A percentile compares a stretch with the other conserved stretches of the same genome.
These are phyloP conservation scores for Ganoderma boninense DNA, from an alignment of 1,284 basidiomycete species.

Conservation along the genomic window DNA sequence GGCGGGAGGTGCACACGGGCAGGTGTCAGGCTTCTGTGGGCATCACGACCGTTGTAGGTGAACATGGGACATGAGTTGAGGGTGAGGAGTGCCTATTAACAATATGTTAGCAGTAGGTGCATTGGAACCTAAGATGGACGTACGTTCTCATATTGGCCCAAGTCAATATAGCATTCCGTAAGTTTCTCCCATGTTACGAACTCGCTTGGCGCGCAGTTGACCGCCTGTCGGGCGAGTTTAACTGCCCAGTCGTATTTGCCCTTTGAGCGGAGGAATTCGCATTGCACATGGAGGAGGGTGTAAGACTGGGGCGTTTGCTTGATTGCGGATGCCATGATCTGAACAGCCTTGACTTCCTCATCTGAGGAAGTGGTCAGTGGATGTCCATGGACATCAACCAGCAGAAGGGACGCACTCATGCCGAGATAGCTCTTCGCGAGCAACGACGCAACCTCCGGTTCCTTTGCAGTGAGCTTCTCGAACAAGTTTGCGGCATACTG, in stretches of 20 bases:
- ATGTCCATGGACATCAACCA: background rate
- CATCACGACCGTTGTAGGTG: constrained; percentile 96
- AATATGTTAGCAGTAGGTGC: background rate
- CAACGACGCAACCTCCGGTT: constrained; percentile 91
- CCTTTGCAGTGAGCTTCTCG: constrained; percentile 86
- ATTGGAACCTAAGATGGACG: constrained; percentile 26
- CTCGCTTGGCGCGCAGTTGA: constrained; percentile 97
- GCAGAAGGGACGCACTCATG: constrained; percentile 80
- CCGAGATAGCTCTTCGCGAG: constrained; percentile 94
- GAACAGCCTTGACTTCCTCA: constrained; percentile 97
- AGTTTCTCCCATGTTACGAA: constrained; percentile 99
- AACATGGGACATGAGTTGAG: constrained; percentile 99
- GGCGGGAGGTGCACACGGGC: constrained; percentile 89
- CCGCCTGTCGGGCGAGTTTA: constrained; percentile 92
- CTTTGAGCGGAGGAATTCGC: constrained; percentile 92
- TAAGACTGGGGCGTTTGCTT: constrained; percentile 91
- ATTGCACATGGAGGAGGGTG: constrained; percentile 93
- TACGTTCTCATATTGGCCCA: constrained; percentile 86
- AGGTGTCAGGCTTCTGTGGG: constrained; percentile 88
- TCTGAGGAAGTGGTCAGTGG: constrained; percentile 56
- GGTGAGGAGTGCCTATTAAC: constrained; percentile 80
- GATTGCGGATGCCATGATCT: constrained; percentile 90
- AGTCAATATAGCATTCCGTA: constrained; percentile 93
- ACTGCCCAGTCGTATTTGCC: constrained; percentile 90
- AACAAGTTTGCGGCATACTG: constrained; percentile 95